Evolutionary conservation across 176 grass and related monocot species (phyloP).

Genomic region (Olyra latifolia): DNA sequence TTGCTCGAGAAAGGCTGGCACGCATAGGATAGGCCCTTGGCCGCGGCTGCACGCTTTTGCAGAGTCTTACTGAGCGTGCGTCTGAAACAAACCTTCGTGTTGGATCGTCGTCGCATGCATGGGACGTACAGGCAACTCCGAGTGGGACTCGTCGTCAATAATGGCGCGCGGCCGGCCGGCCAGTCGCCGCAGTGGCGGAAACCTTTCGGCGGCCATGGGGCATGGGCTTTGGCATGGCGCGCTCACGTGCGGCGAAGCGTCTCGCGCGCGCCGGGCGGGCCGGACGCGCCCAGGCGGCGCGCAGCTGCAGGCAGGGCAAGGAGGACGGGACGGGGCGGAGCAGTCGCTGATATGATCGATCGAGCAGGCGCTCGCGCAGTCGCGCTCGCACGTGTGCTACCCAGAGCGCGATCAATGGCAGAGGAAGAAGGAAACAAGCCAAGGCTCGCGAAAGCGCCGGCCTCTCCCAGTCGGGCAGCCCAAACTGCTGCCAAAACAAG

Average conservation of each 20-base stretch:
- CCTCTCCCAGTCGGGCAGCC: no score
- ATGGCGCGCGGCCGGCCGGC: background rate
- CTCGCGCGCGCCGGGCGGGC: background rate
- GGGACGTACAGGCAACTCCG: background rate
- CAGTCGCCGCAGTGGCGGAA: background rate
- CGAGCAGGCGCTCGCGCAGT: background rate
- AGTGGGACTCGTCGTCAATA: background rate
- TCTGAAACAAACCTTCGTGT: background rate
- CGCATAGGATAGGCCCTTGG: no score
- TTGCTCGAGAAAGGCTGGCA: conserved; percentile 2
- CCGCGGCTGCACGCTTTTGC: background rate
- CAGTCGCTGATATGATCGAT: conserved; percentile 2
- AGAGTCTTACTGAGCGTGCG: background rate
- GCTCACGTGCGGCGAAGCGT: conserved; percentile 22
- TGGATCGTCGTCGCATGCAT: background rate
- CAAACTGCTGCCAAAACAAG: no score
- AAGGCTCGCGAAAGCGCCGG: no score
- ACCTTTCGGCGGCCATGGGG: background rate
- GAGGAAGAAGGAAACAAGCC: no score
- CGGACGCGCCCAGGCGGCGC: no score
- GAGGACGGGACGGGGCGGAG: no score
- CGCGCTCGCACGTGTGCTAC: background rate
- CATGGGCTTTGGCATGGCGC: background rate
- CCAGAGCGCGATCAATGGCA: no score
- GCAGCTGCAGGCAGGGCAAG: background rate